Evolutionary conservation across 306 rosid genomes (phyloP), one percentile per base, ranked within the genome.

Genomic region (Heteromeles arbutifolia): DNA sequence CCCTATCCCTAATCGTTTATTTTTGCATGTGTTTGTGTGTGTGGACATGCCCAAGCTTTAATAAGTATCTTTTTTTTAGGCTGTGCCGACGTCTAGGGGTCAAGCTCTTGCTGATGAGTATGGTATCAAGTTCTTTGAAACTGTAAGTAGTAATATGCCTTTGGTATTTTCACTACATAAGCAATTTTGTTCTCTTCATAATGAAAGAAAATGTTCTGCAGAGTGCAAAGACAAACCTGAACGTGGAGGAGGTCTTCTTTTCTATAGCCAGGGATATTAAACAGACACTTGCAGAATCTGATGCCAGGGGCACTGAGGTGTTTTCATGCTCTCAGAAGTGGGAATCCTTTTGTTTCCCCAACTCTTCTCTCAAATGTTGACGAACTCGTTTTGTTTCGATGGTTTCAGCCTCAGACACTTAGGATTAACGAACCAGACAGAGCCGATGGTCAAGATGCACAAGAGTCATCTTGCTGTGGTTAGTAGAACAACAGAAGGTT

Each of bases 41-140:
- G 18, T 2, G 29, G 69, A 45, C 69, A 45, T 62, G 10, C 26
- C 29, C 22, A 22, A 43, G 74, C 52, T 74, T 22, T 66, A 50
- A 8, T 7, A 29, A 22, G 75, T 39, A 25, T 52, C 72, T 79
- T 71, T 83, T 73, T 29, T 74, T 37, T 12, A 92, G 96, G 96
- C 91, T 74, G 93, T 90, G 71, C 97, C 97, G 41, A 86, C 97
- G 45, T 79, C 97, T 56, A 89, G 81, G 81, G 97, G 97, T 61
- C 97, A 91, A 85, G 97, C 97, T 32, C 97, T 91, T 85, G 97
- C 97, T 67, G 97, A 91, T 79, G 97, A 91, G 86, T 91, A 86
- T 82, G 92, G 95, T 34, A 91, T 91, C 87, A 86, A 91, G 86
- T 91, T 91, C 84, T 89, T 89, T 69, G 95, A 91, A 82, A 91